phyloP scores from a whole-genome alignment of 2,329 filamentous ascomycete species.

The Penicillium sp. region DNA sequence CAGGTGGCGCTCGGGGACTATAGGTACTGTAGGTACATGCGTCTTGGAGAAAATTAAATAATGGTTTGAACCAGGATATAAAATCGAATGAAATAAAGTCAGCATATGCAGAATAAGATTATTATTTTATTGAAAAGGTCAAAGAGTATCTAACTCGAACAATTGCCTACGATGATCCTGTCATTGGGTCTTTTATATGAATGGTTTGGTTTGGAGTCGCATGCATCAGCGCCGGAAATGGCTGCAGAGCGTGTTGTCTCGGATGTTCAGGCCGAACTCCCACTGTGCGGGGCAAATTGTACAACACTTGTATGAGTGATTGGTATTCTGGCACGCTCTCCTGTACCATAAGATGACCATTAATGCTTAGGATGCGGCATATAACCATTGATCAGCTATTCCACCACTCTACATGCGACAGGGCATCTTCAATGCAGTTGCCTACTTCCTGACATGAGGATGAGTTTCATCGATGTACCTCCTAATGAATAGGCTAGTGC shows the following conservation, averaged over 20 bases:
- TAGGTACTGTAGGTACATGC: constrained; percentile 1
- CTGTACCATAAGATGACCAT: not conserved
- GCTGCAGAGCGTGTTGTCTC: constrained; percentile 7
- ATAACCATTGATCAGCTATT: not conserved
- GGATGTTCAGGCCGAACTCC: constrained; percentile 11
- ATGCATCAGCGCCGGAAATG: constrained; percentile 6
- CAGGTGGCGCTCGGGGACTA: constrained; percentile 9
- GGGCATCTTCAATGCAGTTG: not conserved
- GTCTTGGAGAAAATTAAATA: not conserved
- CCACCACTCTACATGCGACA: not conserved
- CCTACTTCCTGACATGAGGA: not conserved
- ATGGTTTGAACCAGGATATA: not conserved
- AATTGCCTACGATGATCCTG: not conserved
- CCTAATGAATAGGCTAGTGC: not conserved
- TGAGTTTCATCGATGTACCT: not conserved
- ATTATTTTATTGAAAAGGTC: not conserved
- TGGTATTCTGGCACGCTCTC: not conserved
- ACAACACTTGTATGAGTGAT: not conserved
- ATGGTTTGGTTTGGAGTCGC: not conserved
- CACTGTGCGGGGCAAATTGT: constrained; percentile 4
- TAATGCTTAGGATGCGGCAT: not conserved
- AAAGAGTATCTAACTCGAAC: not conserved
- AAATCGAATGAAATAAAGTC: not conserved
- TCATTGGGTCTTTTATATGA: not conserved
- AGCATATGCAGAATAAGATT: not conserved